These are phyloP conservation scores for Amborella trichopoda DNA, from an alignment of 164 flowering plant genomes.

Conservation along the genomic window DNA sequence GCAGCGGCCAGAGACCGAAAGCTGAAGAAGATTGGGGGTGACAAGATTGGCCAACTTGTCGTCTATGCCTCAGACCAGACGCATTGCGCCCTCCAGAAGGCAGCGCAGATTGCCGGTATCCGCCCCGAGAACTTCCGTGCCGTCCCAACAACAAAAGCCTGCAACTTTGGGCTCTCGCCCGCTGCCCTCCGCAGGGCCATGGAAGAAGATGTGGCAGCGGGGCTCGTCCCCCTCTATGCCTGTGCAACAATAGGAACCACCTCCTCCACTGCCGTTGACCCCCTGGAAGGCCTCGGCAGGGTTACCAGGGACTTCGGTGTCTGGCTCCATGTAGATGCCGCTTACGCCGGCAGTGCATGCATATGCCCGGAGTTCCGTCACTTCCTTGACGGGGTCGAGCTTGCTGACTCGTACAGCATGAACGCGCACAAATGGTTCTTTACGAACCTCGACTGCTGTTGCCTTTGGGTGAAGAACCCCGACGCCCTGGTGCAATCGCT, in stretches of 20 bases:
- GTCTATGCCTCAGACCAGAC: conserved; percentile 43
- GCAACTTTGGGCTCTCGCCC: conserved; percentile 12
- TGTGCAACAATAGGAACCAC: conserved; percentile 53
- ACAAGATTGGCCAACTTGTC: conserved; percentile 13
- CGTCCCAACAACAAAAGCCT: conserved; percentile 16
- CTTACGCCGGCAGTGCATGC: conserved; percentile 59
- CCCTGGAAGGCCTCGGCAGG: conserved; percentile 13
- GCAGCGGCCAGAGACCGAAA: conserved; percentile 38
- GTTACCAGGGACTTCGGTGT: conserved; percentile 21
- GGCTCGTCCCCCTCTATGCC: conserved; percentile 22
- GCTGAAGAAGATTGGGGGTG: conserved; percentile 22
- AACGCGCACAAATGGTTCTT: conserved; percentile 78
- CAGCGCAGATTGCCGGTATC: conserved; percentile 42
- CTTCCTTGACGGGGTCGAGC: conserved; percentile 46
- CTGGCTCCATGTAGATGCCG: conserved; percentile 56
- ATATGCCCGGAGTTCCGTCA: conserved; percentile 60
- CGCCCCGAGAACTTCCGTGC: conserved; percentile 34
- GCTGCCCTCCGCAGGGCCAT: conserved; percentile 14
- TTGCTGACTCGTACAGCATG: conserved; percentile 45
- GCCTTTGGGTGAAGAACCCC: conserved; percentile 61
- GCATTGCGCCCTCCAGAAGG: conserved; percentile 44
- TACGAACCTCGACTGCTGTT: conserved; percentile 51
- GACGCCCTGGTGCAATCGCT: conserved; percentile 27
- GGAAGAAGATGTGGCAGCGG: conserved; percentile 13
- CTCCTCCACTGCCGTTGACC: conserved; percentile 36